Conservation (phyloP, 108 stramenopile genomes). For the Skeletonema marinoi region DNA sequence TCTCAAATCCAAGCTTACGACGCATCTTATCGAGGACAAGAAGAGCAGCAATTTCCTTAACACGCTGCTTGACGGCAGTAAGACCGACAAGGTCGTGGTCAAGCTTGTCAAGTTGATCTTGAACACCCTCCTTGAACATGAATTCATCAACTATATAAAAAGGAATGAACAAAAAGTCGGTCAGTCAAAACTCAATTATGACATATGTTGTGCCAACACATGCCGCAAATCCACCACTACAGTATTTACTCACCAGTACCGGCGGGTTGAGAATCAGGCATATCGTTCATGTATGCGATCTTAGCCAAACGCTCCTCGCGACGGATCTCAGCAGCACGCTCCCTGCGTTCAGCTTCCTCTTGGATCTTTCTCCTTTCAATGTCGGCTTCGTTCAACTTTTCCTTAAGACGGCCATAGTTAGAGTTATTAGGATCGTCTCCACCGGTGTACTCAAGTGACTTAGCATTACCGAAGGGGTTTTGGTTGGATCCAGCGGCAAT, state of each 20-base stretch:
- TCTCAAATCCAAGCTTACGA: conserved; percentile 96
- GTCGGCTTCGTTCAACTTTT: conserved; percentile 88
- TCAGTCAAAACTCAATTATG: neutral
- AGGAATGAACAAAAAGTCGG: neutral
- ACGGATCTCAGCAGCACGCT: conserved; percentile 90
- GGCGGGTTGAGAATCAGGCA: conserved; percentile 88
- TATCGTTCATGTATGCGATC: conserved; percentile 93
- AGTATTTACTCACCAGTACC: conserved; percentile 77
- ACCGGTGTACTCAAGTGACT: conserved; percentile 79
- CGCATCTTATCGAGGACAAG: conserved; percentile 98
- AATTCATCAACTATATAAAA: conserved; percentile 87
- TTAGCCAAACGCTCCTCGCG: conserved; percentile 89
- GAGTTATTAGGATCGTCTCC: conserved; percentile 70
- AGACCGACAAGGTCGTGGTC: conserved; percentile 95
- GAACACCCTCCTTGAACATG: conserved; percentile 98
- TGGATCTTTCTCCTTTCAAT: conserved; percentile 88
- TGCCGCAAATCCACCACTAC: neutral
- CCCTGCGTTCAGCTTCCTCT: conserved; percentile 79
- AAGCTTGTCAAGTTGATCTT: conserved; percentile 94
- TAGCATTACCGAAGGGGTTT: conserved; percentile 64
- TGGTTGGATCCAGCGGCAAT: conserved; percentile 31
- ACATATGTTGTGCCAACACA: neutral
- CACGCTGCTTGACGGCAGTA: conserved; percentile 92
- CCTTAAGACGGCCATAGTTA: conserved; percentile 73
- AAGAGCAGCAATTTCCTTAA: conserved; percentile 96